Conservation (phyloP, 2,329 filamentous ascomycete genomes). For the Pestalotiopsis sp. region DNA sequence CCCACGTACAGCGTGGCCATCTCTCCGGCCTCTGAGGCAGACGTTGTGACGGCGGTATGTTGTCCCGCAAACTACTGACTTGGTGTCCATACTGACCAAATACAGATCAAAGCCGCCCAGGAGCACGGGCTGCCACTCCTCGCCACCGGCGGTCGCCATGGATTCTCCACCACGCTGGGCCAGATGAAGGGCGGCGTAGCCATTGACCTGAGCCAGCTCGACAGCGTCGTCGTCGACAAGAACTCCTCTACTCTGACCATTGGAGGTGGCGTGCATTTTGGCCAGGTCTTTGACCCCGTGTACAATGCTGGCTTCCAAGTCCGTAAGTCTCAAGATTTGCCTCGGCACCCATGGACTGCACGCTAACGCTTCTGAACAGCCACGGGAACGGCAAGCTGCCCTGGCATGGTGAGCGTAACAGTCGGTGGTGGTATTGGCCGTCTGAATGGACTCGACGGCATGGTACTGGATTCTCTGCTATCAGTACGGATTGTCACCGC, state of each 20-base stretch:
- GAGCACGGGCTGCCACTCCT: conserved; percentile 34
- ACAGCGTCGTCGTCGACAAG: conserved; percentile 24
- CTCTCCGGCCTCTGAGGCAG: not conserved
- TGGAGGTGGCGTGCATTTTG: conserved; percentile 10
- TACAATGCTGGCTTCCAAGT: conserved; percentile 21
- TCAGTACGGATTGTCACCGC: conserved; percentile 28
- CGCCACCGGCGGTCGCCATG: conserved; percentile 35
- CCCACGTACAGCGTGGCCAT: conserved; percentile 1
- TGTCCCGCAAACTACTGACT: not conserved
- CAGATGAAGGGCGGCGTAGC: conserved; percentile 28
- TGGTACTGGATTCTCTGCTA: conserved; percentile 29
- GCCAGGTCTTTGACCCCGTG: conserved; percentile 14
- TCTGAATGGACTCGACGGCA: conserved; percentile 21
- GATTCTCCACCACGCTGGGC: conserved; percentile 29
- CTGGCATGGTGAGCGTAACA: conserved; percentile 20
- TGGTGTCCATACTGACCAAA: not conserved
- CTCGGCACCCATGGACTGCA: not conserved
- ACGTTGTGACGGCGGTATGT: conserved; percentile 1
- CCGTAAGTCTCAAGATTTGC: conserved; percentile 17
- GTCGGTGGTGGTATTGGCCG: conserved; percentile 26
- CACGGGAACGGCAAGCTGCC: conserved; percentile 18
- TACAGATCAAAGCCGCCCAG: conserved; percentile 18
- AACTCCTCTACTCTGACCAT: conserved; percentile 21
- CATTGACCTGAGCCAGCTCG: conserved; percentile 33
- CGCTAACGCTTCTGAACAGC: conserved; percentile 7